These are phyloP conservation scores for Gaertneriomyces sp. DNA, from an alignment of 192 early-diverging fungal species.

Conservation along the genomic window DNA sequence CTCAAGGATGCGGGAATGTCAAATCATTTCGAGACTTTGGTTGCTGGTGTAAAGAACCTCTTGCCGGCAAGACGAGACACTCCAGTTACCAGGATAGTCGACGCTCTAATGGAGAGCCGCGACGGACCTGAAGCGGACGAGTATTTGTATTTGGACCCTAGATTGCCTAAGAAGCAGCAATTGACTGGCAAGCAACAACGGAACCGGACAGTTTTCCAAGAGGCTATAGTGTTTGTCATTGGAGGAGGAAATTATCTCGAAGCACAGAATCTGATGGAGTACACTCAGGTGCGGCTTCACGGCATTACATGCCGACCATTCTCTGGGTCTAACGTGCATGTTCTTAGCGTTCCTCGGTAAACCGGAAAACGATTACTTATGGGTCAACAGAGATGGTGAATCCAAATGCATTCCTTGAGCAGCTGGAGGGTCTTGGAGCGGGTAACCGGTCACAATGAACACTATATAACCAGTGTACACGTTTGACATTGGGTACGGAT, in stretches of 20 bases:
- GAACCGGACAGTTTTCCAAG: conserved; percentile 56
- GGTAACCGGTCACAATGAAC: background rate
- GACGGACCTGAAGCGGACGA: conserved; percentile 63
- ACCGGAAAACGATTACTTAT: conserved; percentile 82
- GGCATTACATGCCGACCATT: background rate
- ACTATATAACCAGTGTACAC: too few relatives aligned
- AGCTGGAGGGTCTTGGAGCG: conserved; percentile 66
- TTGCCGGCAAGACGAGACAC: conserved; percentile 87
- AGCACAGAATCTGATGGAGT: conserved; percentile 93
- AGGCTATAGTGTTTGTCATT: conserved; percentile 96
- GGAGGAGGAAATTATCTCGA: conserved; percentile 99
- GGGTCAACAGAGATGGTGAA: conserved; percentile 89
- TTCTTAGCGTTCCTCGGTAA: conserved; percentile 29
- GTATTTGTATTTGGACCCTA: conserved; percentile 89
- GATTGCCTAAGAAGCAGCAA: conserved; percentile 31
- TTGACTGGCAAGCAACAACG: conserved; percentile 1
- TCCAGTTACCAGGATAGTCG: conserved; percentile 78
- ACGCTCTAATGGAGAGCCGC: conserved; percentile 75
- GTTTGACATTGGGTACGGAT: too few relatives aligned
- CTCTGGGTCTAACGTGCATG: background rate
- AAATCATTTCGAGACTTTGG: conserved; percentile 47
- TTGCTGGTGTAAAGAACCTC: conserved; percentile 91
- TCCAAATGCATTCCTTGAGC: conserved; percentile 73
- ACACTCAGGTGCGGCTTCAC: conserved; percentile 57
- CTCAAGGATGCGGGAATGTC: conserved; percentile 45